Evolutionary conservation across 805 yeast genomes (phyloP), one percentile per base, ranked within the genome.

Genomic region (Saccharomycopsis oosterbeekiorum): DNA sequence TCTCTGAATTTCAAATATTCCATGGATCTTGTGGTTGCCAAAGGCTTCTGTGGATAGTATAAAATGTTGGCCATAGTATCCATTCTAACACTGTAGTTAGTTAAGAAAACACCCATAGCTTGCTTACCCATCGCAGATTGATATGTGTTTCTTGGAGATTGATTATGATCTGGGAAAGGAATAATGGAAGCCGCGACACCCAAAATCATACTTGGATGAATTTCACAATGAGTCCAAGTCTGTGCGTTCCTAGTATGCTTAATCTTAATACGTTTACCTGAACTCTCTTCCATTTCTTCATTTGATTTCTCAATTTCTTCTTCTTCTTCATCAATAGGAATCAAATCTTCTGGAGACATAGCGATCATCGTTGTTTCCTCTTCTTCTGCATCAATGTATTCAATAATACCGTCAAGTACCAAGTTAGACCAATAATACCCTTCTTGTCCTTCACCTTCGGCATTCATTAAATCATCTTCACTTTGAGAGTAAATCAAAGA

Each of bases 51-150:
- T 50, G 99, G 99, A 71, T 94, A 94, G 72, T 94, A 94, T 67
- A 94, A 80, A 68, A 94, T 93, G 71, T 94, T 94, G 10, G 99
- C 97, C 99, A 94, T 94, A 1, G 99, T 94, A 75, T 94, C 99
- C 99, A 94, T 94, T 77, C 99, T 89, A 59, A 93, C 97, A 62
- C 86, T 83, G 74, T 93, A 94, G 71, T 94, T 94, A 4, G 99
- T 94, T 69, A 93, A 80, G 74, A 89, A 93, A 10, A 94, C 98
- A 72, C 99, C 99, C 99, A 94, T 94, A 62, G 99, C 99, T 78
- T 94, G 99, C 76, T 94, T 94, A 84, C 99, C 99, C 99, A 94
- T 94, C 66, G 99, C 99, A 73, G 97, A 92, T 78, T 94, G 99
- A 75, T 94, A 94, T 2, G 99, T 94, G 73, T 94, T 94, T 85